Percentiles rank a stretch among this genome's conserved stretches.
phyloP scores from a whole-genome alignment of 202 grass and related monocot species.

The Alloteropsis angusta region DNA sequence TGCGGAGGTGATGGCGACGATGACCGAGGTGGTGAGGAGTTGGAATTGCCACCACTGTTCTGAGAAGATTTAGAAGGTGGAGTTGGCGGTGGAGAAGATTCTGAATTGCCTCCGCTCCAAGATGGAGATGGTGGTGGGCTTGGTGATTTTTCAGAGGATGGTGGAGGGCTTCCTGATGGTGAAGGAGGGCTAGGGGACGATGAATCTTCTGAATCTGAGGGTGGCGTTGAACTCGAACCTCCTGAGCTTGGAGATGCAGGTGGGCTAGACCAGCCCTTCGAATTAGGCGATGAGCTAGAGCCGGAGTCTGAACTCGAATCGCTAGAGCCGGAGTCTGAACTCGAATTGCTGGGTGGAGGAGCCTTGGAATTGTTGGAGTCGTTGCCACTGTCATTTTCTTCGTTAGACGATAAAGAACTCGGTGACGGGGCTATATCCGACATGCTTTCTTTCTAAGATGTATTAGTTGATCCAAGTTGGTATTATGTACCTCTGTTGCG shows the following conservation, averaged over 20 bases:
- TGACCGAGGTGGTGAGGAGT: neutral
- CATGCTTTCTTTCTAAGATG: neutral
- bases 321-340: too few relatives aligned
- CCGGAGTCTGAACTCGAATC: slow-evolving; percentile 7
- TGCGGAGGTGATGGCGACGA: neutral
- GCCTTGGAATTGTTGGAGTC: slow-evolving; percentile 19
- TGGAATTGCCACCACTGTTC: neutral
- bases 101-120: neutral
- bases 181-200: slow-evolving; percentile 13
- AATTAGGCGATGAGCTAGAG: neutral
- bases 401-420: neutral
- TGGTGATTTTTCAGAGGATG: neutral
- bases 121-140: neutral
- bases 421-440: slow-evolving; percentile 34
- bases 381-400: neutral
- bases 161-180: neutral
- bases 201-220: slow-evolving; percentile 11
- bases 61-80: neutral
- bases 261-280: slow-evolving; percentile 2
- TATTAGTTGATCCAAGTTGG: neutral
- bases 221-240: slow-evolving; percentile 1
- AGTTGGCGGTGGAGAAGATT: slow-evolving; percentile 3
- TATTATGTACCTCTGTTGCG: neutral
- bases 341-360: neutral
- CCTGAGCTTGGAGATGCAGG: slow-evolving; percentile 3